phyloP scores from a whole-genome alignment of 2,329 filamentous ascomycete genomes.

The Nemania serpens region DNA sequence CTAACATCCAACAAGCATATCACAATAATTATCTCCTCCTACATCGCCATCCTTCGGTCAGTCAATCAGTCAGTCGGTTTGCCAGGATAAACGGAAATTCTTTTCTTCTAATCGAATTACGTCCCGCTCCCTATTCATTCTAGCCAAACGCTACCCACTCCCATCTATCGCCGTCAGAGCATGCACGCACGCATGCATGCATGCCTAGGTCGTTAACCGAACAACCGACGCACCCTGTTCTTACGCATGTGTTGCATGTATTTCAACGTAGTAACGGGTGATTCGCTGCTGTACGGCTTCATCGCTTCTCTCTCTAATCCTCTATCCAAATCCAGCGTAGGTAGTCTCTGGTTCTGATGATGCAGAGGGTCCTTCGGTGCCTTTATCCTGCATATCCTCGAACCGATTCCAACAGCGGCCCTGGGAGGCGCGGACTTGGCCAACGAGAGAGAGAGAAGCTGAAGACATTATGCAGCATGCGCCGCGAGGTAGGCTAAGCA shows the following conservation, averaged over 20 bases:
- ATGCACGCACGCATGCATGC: not conserved
- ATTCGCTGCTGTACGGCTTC: not conserved
- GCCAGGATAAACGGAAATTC: not conserved
- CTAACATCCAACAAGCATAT: not conserved
- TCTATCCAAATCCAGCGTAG: not conserved
- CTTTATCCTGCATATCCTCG: not conserved
- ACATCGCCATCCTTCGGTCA: not conserved
- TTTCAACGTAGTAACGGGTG: not conserved
- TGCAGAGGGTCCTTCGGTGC: not conserved
- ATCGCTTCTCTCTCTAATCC: constrained; percentile 2
- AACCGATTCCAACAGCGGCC: not conserved
- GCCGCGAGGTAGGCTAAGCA: not conserved
- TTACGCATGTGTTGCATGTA: not conserved
- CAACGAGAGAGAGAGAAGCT: not conserved
- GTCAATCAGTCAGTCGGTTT: not conserved
- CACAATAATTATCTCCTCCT: too few species aligned
- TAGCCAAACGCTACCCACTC: not conserved
- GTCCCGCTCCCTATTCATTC: constrained; percentile 8
- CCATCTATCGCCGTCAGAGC: constrained; percentile 3
- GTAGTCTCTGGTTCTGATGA: not conserved
- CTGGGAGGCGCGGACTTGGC: not conserved
- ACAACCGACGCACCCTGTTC: not conserved
- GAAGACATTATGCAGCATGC: not conserved
- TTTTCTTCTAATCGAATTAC: not conserved
- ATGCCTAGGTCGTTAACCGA: too few species aligned